Conservation (phyloP, 164 flowering plant species). For the Magnolia sinica region DNA sequence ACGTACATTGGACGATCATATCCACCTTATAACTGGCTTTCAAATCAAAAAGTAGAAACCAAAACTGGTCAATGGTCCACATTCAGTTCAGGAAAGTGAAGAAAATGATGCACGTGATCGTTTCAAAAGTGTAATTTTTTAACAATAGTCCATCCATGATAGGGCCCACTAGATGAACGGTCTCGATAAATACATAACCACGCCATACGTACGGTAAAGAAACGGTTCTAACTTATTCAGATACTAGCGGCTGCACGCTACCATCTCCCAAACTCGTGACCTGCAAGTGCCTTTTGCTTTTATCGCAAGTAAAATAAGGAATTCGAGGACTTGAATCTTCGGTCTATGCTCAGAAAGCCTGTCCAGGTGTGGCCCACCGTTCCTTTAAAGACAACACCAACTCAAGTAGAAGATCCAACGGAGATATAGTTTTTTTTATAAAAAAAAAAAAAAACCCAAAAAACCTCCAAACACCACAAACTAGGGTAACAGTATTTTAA, state of each 20-base stretch:
- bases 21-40: too few relatives aligned
- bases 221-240: neutral
- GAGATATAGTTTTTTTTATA: slow-evolving; percentile 7
- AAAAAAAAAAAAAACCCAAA: neutral
- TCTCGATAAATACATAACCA: too few relatives aligned
- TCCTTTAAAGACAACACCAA: slow-evolving; percentile 15
- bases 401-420: slow-evolving; percentile 15
- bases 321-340: slow-evolving; percentile 3
- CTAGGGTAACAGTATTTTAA: neutral
- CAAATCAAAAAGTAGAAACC: neutral
- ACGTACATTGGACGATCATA: too few relatives aligned
- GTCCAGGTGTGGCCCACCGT: neutral
- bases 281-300: neutral
- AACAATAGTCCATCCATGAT: too few relatives aligned
- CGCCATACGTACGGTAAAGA: too few relatives aligned
- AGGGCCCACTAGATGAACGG: too few relatives aligned
- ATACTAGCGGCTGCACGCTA: neutral
- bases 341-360: slow-evolving; percentile 10
- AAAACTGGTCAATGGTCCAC: neutral
- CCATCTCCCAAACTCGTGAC: neutral
- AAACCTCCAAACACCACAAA: slow-evolving; percentile 16
- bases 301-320: neutral
- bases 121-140: too few relatives aligned
- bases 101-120: too few relatives aligned
- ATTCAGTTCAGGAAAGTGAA: too few relatives aligned